Evolutionary conservation across 495 filamentous ascomycete species (phyloP), one percentile per base, ranked within the genome.

Genomic region (Penicillium salamii): DNA sequence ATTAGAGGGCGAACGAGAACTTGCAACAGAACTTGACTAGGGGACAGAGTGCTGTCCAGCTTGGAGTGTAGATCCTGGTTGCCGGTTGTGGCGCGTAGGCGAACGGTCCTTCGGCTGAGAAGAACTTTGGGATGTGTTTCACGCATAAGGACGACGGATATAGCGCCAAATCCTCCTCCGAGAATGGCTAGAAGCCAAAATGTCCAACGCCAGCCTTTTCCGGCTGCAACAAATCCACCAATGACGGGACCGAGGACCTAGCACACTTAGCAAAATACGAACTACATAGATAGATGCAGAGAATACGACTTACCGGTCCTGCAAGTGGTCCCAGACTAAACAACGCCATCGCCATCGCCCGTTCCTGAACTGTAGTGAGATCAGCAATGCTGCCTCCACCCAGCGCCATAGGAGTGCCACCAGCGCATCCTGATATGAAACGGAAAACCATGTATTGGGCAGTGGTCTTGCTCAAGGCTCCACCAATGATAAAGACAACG

Each of bases 91-190:
- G 63, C 55, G 0, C 80, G 73, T 15, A 85, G 66, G n/a, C 71
- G 64, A 9, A 66, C 67, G 2, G 86, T 87, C 59, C 88, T 91
- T 12, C 82, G 76, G 26, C 76, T 80, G 8, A 95, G 70, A 14
- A 95, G 67, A 13, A 91, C 84, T 35, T 77, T 79, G 9, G 85
- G 87, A 19, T 89, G 69, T 15, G 87, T 91, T 65, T 95, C 89
- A 43, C 78, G 79, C 15, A 80, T 72, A 7, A 87, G 56, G 13
- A 67, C 53, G 33, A 79, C 46, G 37, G 71, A 72, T n/a, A 78
- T n/a, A 21, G 69, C 8, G 15, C 36, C 36, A 24, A 62, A 45
- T 28, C 36, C 50, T 23, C 60, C 58, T 2, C 63, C 62, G 6
- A 77, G 46, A 28, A 81, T 75, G 0, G 70, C 57, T 2, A 75